A percentile compares a stretch with the other conserved stretches of the same genome.
Conservation (phyloP, 306 rosid species). For the Ziziphus jujuba region DNA sequence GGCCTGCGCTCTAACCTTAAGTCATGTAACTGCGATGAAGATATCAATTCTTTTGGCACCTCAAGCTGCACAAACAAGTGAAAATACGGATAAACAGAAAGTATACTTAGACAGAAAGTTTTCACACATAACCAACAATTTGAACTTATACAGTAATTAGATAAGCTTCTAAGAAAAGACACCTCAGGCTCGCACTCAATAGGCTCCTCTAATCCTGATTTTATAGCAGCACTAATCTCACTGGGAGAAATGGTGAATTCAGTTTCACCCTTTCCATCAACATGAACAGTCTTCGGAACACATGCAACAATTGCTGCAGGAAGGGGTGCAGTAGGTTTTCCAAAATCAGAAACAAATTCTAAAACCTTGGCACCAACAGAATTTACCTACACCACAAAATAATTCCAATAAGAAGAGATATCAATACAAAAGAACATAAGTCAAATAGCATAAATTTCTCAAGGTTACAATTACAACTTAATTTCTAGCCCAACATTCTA, state of each 20-base stretch:
- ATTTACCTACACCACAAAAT: conserved; percentile 63
- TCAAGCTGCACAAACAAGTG: conserved; percentile 64
- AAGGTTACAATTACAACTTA: no score
- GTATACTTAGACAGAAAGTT: background rate
- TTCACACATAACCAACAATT: conserved; percentile 2
- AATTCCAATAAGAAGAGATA: background rate
- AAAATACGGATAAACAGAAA: conserved; percentile 23
- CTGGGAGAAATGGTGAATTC: conserved; percentile 79
- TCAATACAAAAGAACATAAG: background rate
- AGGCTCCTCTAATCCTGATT: conserved; percentile 75
- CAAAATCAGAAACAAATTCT: conserved; percentile 86
- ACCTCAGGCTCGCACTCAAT: conserved; percentile 99
- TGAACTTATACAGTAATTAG: background rate
- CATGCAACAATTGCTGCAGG: conserved; percentile 99
- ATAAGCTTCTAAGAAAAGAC: conserved; percentile 20
- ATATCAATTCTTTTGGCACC: conserved; percentile 90
- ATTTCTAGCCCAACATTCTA: background rate
- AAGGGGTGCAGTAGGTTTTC: conserved; percentile 84
- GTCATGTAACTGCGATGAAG: conserved; percentile 63
- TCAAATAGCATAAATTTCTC: background rate
- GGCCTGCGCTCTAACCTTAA: conserved; percentile 66
- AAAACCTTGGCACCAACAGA: conserved; percentile 83
- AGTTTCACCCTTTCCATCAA: conserved; percentile 86
- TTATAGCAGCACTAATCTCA: conserved; percentile 83
- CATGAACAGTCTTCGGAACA: conserved; percentile 83